Evolutionary conservation across 129 eudicot genomes (phyloP).

Genomic region (Chrysanthemum seticuspe): DNA sequence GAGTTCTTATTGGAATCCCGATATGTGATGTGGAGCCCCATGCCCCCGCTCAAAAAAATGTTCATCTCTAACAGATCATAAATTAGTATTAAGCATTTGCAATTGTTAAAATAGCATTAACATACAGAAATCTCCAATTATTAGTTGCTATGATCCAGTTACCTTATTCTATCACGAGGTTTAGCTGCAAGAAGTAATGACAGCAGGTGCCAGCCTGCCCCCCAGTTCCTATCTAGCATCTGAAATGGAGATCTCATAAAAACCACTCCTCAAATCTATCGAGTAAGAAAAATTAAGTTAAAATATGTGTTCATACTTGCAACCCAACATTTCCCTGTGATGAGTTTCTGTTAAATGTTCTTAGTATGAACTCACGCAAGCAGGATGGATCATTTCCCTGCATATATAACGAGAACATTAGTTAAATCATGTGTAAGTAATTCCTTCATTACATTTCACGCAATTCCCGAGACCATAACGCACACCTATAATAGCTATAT

Average conservation of each 20-base stretch:
- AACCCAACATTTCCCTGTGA: constrained; percentile 81
- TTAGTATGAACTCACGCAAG: constrained; percentile 85
- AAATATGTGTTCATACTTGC: constrained; percentile 52
- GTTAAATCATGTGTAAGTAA: too few relatives aligned
- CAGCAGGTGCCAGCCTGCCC: constrained; percentile 97
- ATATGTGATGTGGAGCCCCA: too few relatives aligned
- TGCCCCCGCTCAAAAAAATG: too few relatives aligned
- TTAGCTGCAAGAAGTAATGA: constrained; percentile 80
- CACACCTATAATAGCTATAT: too few relatives aligned
- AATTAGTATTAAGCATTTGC: too few relatives aligned
- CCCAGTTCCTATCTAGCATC: constrained; percentile 99
- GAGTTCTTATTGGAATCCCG: too few relatives aligned
- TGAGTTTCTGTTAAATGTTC: constrained; percentile 55
- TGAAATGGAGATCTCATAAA: constrained; percentile 38
- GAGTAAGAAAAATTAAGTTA: neutral
- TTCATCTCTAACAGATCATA: too few relatives aligned
- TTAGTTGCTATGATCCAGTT: neutral
- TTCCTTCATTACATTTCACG: too few relatives aligned
- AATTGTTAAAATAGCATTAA: too few relatives aligned
- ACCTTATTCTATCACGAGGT: constrained; percentile 91
- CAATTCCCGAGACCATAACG: too few relatives aligned
- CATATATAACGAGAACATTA: constrained; percentile 15
- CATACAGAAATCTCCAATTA: too few relatives aligned
- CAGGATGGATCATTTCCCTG: constrained; percentile 97
- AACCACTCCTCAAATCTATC: constrained; percentile 13